Base-by-base conservation (phyloP, 106 monocot species). In the Platanthera guangdongensis region DNA sequence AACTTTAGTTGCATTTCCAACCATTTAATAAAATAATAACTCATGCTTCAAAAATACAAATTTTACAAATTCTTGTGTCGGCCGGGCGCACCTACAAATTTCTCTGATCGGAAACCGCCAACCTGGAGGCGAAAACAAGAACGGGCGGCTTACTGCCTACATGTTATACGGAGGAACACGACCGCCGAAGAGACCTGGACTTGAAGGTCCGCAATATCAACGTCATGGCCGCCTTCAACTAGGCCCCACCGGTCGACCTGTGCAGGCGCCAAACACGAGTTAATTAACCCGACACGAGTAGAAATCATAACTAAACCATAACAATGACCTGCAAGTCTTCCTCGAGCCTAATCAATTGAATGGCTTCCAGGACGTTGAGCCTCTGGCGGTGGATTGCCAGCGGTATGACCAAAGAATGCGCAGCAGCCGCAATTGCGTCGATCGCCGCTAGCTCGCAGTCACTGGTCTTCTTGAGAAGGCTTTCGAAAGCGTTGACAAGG, bases 151-250 rank as follows among this genome's bases (percentile, higher is more conserved):
- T 51, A 73, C 15, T 73, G 50, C 3, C 79, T 71, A 45, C 10
- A 78, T 51, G 90, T 89, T 73, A 99, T 85, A 11, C 82, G 75
- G 63, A 99, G 71, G 82, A 99, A 88, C 6, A 94, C 99, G 84
- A 76, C 85, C 75, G 99, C 99, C 74, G 92, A 90, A 25, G 94
- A 92, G 8, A 99, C 87, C 74, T 99, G 99, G 74, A 92, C 94
- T 68, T 87, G 79, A 73, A 99, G 91, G 75, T 99, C 94, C 12
- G 92, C 99, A 86, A 99, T 90, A 89, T 99, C 94, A 80, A 99
- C 85, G 80, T 99, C 99, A 90, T 99, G 97, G 51, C 97, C 94
- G 51, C 94, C 99, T 86, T 99, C 94, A 74, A 99, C 94, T 72
- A 94, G 67, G 57, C 99, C 94, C 88, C 90, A 95, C 59, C 87